Base-by-base conservation (phyloP, 768 basidiomycete species). In the Leucocoprinus leucothites region DNA sequence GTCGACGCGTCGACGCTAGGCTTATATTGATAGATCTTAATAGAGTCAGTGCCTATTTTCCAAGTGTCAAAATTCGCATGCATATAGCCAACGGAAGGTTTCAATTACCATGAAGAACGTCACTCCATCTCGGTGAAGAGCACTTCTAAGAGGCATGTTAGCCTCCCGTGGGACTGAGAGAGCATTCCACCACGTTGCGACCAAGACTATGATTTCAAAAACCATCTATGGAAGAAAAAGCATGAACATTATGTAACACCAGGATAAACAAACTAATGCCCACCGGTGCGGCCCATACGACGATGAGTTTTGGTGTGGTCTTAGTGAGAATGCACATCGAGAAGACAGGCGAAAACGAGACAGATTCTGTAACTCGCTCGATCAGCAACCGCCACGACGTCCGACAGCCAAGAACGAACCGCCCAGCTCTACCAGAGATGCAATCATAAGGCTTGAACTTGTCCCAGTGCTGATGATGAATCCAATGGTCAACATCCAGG, bases 111-210 rank as follows among this genome's bases (percentile, higher is more conserved):
- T 21, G 56, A 74, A 76, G 57, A 66, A 74, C 1, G 61, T 34
- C 13, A 73, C 60, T 14, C 74, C 72, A 58, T 74, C 72, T 4
- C 67, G 58, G 46, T 69, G 61, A 2, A 76, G 67, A 3, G 67
- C 63, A 25, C 61, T 58, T 31, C 60, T 57, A 16, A 76, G 57
- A 1, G 63, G 65, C 21, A 62, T 56, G 22, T 65, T 48, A 16
- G 63, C 58, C 3, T 58, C 50, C 5, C 68, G 67, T 4, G 75
- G 74, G 1, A 66, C 60, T 34, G 69, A 69, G 18, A 74, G 54
- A 1, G 72, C 72, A 56, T 73, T 73, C 51, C 68, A 68, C 26
- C 61, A 57, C 1, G 65, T 69, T 9, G 68, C 64, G 9, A 60
- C 25, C 7, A 76, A 59, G 1, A 74, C 70, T 38, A 65, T 47